Conservation (phyloP, 176 grass and related monocot genomes). For the Eremochloa ophiuroides region DNA sequence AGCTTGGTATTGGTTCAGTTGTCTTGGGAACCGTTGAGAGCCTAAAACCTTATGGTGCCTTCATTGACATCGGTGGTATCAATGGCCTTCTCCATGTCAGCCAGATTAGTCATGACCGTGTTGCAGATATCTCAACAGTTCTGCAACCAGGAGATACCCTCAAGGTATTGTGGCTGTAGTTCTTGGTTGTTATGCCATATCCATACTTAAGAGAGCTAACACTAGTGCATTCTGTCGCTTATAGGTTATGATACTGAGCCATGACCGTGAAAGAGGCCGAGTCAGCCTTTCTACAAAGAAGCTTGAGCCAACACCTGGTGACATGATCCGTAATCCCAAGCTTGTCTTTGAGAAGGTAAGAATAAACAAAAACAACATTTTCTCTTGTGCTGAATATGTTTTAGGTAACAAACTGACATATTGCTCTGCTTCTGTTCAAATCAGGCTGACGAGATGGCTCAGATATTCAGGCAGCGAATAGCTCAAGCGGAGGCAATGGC, state of each 20-base stretch:
- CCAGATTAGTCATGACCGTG: slow-evolving; percentile 98
- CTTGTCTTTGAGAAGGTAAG: slow-evolving; percentile 90
- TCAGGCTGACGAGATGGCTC: slow-evolving; percentile 97
- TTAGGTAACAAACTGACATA: slow-evolving; percentile 5
- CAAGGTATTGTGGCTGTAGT: slow-evolving; percentile 57
- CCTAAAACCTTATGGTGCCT: slow-evolving; percentile 90
- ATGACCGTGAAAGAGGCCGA: slow-evolving; percentile 91
- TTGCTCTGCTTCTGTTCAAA: slow-evolving; percentile 13
- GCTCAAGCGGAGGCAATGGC: slow-evolving; percentile 97
- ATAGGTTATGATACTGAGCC: slow-evolving; percentile 95
- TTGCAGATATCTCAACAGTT: slow-evolving; percentile 87
- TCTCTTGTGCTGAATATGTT: background rate
- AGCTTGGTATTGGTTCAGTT: slow-evolving; percentile 94
- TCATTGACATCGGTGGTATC: slow-evolving; percentile 93
- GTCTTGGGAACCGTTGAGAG: slow-evolving; percentile 91
- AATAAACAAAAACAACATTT: background rate
- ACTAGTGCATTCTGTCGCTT: background rate
- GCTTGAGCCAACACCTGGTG: slow-evolving; percentile 91
- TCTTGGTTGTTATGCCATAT: background rate
- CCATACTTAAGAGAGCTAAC: slow-evolving; percentile 18
- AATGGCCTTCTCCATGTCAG: slow-evolving; percentile 98
- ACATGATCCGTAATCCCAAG: slow-evolving; percentile 95
- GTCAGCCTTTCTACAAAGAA: slow-evolving; percentile 97
- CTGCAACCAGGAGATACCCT: slow-evolving; percentile 88
- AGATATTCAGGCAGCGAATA: slow-evolving; percentile 98